These are phyloP conservation scores for Scytalidium lignicola DNA, from an alignment of 2,329 filamentous ascomycete genomes.

Conservation along the genomic window DNA sequence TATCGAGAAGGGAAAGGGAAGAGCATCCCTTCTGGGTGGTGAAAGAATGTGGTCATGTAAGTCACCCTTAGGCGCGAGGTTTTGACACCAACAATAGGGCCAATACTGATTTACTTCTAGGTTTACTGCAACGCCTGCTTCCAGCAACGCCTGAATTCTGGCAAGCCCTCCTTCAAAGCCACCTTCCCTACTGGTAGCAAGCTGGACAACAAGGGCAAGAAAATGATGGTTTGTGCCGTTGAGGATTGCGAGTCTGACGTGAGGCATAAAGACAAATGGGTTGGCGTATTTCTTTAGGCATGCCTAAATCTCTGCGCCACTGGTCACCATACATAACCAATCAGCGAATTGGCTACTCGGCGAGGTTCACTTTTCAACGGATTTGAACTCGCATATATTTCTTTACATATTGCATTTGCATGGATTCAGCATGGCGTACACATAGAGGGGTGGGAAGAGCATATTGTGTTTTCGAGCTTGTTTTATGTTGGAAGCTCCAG, in stretches of 20 bases:
- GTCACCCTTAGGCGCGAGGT: slow-evolving; percentile 24
- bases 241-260: slow-evolving; percentile 52
- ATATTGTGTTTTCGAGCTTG: background rate
- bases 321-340: background rate
- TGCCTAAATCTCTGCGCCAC: background rate
- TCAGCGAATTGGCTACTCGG: background rate
- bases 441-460: slow-evolving; percentile 1
- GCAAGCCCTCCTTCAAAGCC: slow-evolving; percentile 16
- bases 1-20: slow-evolving; percentile 42
- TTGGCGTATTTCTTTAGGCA: slow-evolving; percentile 47
- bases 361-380: background rate
- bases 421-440: slow-evolving; percentile 14
- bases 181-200: slow-evolving; percentile 29
- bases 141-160: slow-evolving; percentile 44
- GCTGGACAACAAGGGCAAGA: slow-evolving; percentile 30
- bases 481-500: background rate
- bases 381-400: background rate
- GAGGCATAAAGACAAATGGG: slow-evolving; percentile 50
- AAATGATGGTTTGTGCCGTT: slow-evolving; percentile 44
- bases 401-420: slow-evolving; percentile 11
- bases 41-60: slow-evolving; percentile 87
- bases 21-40: slow-evolving; percentile 92
- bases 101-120: slow-evolving; percentile 32
- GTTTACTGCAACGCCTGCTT: slow-evolving; percentile 60
- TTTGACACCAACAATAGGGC: slow-evolving; percentile 1